Percentiles rank a stretch among this genome's conserved stretches.
These are phyloP conservation scores for Stentor coeruleus DNA, from an alignment of 73 alveolate genomes.

Conservation along the genomic window DNA sequence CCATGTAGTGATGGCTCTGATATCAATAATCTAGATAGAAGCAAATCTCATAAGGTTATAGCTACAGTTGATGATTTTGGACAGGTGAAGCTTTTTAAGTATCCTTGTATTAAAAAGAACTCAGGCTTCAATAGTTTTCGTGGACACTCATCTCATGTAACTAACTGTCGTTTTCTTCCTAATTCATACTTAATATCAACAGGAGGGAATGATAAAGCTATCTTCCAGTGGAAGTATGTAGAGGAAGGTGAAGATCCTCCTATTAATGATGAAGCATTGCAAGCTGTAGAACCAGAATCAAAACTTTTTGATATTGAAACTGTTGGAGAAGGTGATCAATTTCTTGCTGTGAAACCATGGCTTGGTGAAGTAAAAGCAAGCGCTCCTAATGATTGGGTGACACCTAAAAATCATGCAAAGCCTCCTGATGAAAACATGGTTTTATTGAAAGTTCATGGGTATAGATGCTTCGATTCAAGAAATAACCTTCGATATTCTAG, in stretches of 20 bases:
- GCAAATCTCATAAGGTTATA: conserved; percentile 79
- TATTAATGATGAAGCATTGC: conserved; percentile 19
- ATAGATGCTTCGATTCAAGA: conserved; percentile 92
- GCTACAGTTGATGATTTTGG: conserved; percentile 98
- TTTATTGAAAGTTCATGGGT: conserved; percentile 89
- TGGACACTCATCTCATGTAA: conserved; percentile 98
- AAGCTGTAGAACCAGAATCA: conserved; percentile 35
- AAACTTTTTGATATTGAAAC: conserved; percentile 70
- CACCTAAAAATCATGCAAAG: conserved; percentile 63
- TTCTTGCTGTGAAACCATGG: conserved; percentile 72
- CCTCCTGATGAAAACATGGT: conserved; percentile 88
- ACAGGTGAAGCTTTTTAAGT: conserved; percentile 88
- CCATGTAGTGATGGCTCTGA: conserved; percentile 97
- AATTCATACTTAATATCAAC: conserved; percentile 77
- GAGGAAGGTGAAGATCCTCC: conserved; percentile 44
- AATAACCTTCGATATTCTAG: conserved; percentile 83
- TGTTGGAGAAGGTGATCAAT: conserved; percentile 76
- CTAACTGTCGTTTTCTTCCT: conserved; percentile 79
- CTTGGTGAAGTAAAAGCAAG: conserved; percentile 81
- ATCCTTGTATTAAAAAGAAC: conserved; percentile 80
- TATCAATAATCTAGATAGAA: conserved; percentile 86
- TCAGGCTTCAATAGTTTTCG: conserved; percentile 82
- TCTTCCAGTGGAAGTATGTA: conserved; percentile 91
- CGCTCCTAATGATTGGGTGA: conserved; percentile 80
- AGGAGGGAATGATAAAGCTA: conserved; percentile 96